Percentiles rank a stretch among this genome's conserved stretches.
Evolutionary conservation across 129 eudicot species (phyloP).

Genomic region (Gnaphalium uliginosum): DNA sequence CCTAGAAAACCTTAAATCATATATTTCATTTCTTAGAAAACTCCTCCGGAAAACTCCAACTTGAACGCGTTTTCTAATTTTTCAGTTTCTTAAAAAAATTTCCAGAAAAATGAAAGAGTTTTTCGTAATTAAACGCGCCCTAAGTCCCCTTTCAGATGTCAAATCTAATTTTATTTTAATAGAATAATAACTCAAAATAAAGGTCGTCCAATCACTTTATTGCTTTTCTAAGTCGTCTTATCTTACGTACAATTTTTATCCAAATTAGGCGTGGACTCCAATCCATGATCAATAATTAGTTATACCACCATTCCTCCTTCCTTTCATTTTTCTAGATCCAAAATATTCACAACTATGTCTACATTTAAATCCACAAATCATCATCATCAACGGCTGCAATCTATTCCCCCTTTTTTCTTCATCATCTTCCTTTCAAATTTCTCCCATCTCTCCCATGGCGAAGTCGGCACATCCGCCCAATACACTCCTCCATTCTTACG

Average conservation of each 20-base stretch:
- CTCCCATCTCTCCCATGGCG: conserved; percentile 34
- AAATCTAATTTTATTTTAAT: no score
- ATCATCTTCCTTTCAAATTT: conserved; percentile 16
- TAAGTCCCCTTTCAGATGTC: no score
- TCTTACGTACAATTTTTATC: background rate
- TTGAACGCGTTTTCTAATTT: no score
- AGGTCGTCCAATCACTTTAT: background rate
- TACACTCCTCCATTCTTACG: conserved; percentile 57
- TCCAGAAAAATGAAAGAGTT: no score
- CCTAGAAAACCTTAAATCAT: no score
- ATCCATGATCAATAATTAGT: no score
- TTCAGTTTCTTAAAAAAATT: no score
- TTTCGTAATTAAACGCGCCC: no score
- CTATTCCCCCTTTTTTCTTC: conserved; percentile 10
- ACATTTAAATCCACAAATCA: background rate
- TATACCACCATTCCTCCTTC: no score
- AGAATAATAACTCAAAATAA: background rate
- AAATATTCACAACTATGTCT: background rate
- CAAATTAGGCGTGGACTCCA: background rate
- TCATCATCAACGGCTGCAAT: conserved; percentile 8
- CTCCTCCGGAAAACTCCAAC: no score
- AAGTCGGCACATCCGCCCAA: conserved; percentile 56
- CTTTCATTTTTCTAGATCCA: no score
- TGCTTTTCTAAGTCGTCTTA: background rate
- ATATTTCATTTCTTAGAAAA: no score